Evolutionary conservation across 73 alveolate genomes (phyloP).

Genomic region (Paramecium caudatum): DNA sequence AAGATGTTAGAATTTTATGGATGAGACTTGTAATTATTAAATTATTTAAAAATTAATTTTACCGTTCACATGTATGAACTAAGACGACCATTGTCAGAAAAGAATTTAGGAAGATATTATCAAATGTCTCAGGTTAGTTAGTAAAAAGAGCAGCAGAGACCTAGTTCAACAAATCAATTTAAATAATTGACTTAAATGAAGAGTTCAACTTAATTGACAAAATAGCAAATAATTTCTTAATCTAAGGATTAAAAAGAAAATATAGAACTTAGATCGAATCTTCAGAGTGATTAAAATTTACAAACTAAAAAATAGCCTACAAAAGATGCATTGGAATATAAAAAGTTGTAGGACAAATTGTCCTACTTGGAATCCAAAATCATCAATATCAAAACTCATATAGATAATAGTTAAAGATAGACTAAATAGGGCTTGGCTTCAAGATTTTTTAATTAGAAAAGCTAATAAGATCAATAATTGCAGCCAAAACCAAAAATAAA

Average conservation of each 20-base stretch:
- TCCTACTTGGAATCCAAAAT: constrained; percentile 44
- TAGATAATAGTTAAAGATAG: constrained; percentile 32
- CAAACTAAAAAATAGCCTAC: neutral
- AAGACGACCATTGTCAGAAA: constrained; percentile 64
- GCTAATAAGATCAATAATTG: neutral
- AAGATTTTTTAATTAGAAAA: neutral
- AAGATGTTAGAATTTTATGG: constrained; percentile 20
- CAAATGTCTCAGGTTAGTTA: too few species aligned
- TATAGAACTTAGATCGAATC: constrained; percentile 33
- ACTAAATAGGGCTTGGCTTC: constrained; percentile 51
- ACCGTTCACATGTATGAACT: constrained; percentile 69
- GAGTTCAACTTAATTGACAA: constrained; percentile 29
- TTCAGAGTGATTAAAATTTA: neutral
- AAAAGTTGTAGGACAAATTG: constrained; percentile 34
- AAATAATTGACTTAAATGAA: constrained; percentile 30
- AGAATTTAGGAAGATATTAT: constrained; percentile 34
- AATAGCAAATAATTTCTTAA: constrained; percentile 12
- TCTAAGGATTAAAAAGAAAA: constrained; percentile 53
- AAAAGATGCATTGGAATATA: constrained; percentile 27
- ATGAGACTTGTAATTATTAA: neutral
- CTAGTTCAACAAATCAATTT: constrained; percentile 1
- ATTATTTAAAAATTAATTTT: constrained; percentile 47
- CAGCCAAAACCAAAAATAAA: neutral
- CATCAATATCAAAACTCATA: constrained; percentile 39
- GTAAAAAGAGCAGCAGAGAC: neutral